Evolutionary conservation across 441 rosid species (phyloP).

Genomic region (Adansonia grandidieri): DNA sequence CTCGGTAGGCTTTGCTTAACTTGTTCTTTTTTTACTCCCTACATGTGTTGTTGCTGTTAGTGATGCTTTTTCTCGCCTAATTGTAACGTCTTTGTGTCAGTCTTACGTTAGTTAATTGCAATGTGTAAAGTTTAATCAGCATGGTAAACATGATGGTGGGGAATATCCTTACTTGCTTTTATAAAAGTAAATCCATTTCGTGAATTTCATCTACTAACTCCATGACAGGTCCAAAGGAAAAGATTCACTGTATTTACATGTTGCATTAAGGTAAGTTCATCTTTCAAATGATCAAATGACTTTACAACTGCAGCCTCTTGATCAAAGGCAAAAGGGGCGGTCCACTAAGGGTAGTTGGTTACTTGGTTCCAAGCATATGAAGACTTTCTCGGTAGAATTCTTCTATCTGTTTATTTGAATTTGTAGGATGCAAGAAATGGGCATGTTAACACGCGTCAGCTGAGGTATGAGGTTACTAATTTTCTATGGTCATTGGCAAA

Average conservation of each 20-base stretch:
- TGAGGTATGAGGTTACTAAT: conserved; percentile 33
- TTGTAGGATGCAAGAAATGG: background rate
- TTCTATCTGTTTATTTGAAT: background rate
- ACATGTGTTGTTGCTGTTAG: conserved; percentile 16
- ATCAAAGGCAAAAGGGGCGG: background rate
- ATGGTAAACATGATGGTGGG: conserved; percentile 1
- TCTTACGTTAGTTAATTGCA: background rate
- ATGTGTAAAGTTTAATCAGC: background rate
- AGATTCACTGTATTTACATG: conserved; percentile 1
- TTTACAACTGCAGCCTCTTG: background rate
- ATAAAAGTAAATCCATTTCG: conserved; percentile 15
- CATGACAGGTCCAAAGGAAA: background rate
- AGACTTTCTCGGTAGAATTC: background rate
- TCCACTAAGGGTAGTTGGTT: background rate
- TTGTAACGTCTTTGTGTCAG: conserved; percentile 23
- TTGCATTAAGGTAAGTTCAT: background rate
- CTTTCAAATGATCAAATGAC: conserved; percentile 9
- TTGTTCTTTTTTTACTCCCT: conserved; percentile 18
- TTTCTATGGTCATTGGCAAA: conserved; percentile 25
- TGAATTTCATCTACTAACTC: conserved; percentile 15
- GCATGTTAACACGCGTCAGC: conserved; percentile 4
- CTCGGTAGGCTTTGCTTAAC: conserved; percentile 27
- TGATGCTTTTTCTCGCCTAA: conserved; percentile 35
- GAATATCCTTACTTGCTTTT: conserved; percentile 17
- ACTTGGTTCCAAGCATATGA: background rate